Base-by-base conservation (phyloP, 202 grass and related monocot genomes). In the Digitaria exilis region DNA sequence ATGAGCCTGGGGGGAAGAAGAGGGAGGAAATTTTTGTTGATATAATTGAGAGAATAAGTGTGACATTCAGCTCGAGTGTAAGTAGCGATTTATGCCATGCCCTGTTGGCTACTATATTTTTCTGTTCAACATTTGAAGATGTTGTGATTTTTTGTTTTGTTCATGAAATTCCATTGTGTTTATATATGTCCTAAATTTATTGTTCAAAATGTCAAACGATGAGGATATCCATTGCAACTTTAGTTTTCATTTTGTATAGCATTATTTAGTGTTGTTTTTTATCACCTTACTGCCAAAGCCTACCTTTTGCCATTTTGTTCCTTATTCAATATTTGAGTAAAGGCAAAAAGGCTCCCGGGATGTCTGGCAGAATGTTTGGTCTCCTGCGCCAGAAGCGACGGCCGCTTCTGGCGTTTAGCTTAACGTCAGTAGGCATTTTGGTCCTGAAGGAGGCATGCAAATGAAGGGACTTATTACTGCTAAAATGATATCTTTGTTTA, bases 11-110 rank as follows among this genome's bases (percentile, higher is more conserved):
- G 82, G 96, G 93, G 58, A 99, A 92, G 78, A 99, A 94, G 85
- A 94, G 96, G 65, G 96, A 99, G 81, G 96, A 96, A 78, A 98
- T 98, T 84, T 99, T 99, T 90, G 96, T 99, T 86, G 96, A 99
- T 72, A 96, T 99, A 71, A 99, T 99, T 77, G 96, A 99, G 73
- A 96, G 91, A 87, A 94, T 99, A 90, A 99, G 96, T 79, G 95
- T 97, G 82, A 97, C 95, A 71, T 97, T 97, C 82, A 97, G 95
- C 87, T 97, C 95, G 1, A 97, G 95, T 80, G 95, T 97, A 82
- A 95, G 95, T 87, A 57, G 50, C 43, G 28, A 52, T 58, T 75
- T 34, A 21, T 55, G 3, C 8, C 60, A 41, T 57, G 11, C 12
- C 4, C 17, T 66, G 18, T 19, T 65, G 15, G 1, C 31, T 34